Evolutionary conservation across 78 protist species (phyloP).

Genomic region (Dictyostelium intermedium): DNA sequence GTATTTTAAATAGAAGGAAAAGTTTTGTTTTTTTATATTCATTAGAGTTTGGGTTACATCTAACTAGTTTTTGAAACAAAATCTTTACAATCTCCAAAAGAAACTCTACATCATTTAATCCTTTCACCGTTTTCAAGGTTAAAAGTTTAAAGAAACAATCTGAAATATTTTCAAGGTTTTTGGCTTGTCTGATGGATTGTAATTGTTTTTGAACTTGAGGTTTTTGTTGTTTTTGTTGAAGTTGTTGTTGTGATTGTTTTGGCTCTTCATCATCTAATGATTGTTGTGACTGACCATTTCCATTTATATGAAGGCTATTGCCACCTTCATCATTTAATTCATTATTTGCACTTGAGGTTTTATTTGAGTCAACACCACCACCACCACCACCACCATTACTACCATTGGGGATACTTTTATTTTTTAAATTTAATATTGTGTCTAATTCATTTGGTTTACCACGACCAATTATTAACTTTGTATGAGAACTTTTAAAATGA

Average conservation of each 20-base stretch:
- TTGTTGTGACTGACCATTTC: neutral
- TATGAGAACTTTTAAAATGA: neutral
- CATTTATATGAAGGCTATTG: neutral
- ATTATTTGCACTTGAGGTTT: neutral
- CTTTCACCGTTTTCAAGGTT: neutral
- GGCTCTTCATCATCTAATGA: neutral
- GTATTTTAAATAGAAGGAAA: constrained; percentile 27
- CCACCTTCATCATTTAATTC: neutral
- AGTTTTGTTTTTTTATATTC: constrained; percentile 3
- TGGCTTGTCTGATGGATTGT: neutral
- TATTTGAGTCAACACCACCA: neutral
- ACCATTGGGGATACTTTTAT: neutral
- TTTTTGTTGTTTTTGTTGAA: neutral
- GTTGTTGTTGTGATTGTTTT: neutral
- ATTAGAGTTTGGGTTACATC: neutral
- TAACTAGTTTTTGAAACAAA: neutral
- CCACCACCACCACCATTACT: neutral
- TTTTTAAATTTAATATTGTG: neutral
- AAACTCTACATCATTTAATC: neutral
- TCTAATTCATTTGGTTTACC: neutral
- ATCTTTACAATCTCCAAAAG: neutral
- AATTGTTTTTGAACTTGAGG: neutral
- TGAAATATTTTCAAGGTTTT: neutral
- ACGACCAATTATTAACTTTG: neutral
- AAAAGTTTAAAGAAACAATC: neutral